Evolutionary conservation across 2,329 filamentous ascomycete genomes (phyloP).

Genomic region (Xylaria sp.): DNA sequence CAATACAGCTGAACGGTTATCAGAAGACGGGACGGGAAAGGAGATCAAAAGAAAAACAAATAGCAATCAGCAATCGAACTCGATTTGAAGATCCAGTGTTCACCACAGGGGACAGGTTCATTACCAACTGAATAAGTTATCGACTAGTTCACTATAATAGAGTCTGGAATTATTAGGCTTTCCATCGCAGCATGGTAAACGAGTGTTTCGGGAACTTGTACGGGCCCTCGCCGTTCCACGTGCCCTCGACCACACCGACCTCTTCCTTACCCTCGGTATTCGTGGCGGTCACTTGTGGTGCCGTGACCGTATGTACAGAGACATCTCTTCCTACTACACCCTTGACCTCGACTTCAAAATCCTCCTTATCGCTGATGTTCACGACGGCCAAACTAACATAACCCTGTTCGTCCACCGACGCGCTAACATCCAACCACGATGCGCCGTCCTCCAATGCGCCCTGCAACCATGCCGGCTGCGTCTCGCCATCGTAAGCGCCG

Average conservation of each 20-base stretch:
- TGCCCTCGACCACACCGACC: conserved; percentile 68
- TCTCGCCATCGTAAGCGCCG: conserved; percentile 72
- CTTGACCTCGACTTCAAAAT: conserved; percentile 67
- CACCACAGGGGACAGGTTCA: neutral
- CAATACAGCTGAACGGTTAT: conserved; percentile 11
- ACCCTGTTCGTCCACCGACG: conserved; percentile 66
- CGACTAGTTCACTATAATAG: conserved; percentile 12
- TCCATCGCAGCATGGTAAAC: conserved; percentile 71
- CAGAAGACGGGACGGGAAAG: neutral
- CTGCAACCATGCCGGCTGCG: conserved; percentile 71
- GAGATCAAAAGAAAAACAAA: neutral
- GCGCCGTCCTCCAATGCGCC: conserved; percentile 66
- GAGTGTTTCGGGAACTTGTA: conserved; percentile 77
- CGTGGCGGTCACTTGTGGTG: conserved; percentile 63
- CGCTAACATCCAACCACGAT: conserved; percentile 76
- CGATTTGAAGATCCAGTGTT: conserved; percentile 15
- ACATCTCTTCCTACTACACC: conserved; percentile 64
- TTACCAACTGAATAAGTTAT: conserved; percentile 9
- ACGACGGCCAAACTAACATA: conserved; percentile 75
- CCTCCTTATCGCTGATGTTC: conserved; percentile 72
- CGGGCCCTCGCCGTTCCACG: conserved; percentile 70
- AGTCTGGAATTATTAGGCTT: conserved; percentile 30
- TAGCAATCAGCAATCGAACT: conserved; percentile 11
- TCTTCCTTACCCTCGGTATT: conserved; percentile 72
- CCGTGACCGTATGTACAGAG: conserved; percentile 71